Evolutionary conservation across 163 green algal species (phyloP), one percentile per base, ranked within the genome.

Genomic region (Scenedesmus sp.): DNA sequence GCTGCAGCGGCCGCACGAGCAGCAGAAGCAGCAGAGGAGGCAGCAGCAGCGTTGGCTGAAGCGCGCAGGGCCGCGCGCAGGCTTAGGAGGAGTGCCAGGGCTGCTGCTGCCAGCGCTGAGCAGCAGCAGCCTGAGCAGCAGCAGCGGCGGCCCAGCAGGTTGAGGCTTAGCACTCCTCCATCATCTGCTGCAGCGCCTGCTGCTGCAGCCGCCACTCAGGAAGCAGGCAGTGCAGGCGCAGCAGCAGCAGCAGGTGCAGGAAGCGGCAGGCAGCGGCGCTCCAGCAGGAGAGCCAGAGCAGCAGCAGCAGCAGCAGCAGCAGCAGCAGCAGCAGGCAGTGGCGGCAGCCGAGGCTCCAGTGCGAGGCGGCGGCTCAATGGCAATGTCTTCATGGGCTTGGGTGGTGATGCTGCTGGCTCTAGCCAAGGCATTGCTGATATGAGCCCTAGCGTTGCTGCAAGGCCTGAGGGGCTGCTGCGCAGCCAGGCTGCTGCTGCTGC

Each of bases 351-450:
- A 9, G 10, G 57, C 57, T 76, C n/a, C 26, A 10, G n/a, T 16
- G 15, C 26, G 4, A 77, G 60, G 18, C 46, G 60, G 18, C 46
- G 82, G 82, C 82, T 59, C n/a, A 64, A 87, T 10, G 85, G 85
- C 67, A 90, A 57, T 9, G 34, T 79, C n/a, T 90, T 90, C 54
- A 90, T 90, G 86, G 85, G 86, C 62, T 16, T 90, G 6, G 62
- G 66, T 84, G 86, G 64, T 52, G 86, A 83, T 64, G 86, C 23
- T 4, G 83, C 86, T 34, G 64, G 86, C 15, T 66, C 86, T 10
- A 66, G 34, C 4, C 18, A 83, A 10, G 55, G 59, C 52, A 90
- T 90, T 64, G 62, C 86, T 66, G 62, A 83, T 12, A 64, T 83
- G 34, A 90, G 86, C 70, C 86, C 86, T 15, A 84, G 86, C n/a